These are phyloP conservation scores for Trichoderma sp. DNA, from an alignment of 2,329 filamentous ascomycete species.

Conservation along the genomic window DNA sequence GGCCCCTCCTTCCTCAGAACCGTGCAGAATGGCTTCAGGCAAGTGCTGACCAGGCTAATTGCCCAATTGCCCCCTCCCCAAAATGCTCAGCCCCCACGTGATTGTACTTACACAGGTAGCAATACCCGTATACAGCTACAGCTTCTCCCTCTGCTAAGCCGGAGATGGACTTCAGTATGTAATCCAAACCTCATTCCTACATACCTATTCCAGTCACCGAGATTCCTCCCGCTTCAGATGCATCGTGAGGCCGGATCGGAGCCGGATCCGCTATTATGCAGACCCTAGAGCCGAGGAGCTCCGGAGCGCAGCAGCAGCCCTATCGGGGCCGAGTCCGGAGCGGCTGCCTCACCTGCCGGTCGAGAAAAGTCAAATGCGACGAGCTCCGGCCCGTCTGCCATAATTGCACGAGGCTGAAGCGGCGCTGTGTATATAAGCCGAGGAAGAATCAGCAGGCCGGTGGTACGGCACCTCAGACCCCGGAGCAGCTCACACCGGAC, in stretches of 20 bases:
- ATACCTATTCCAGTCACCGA: not conserved
- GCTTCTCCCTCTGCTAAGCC: not conserved
- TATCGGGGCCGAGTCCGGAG: slow-evolving; percentile 29
- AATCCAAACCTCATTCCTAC: not conserved
- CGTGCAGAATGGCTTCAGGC: not conserved
- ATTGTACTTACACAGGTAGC: not conserved
- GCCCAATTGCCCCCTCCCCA: not conserved
- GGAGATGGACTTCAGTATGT: not conserved
- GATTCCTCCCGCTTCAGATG: not conserved
- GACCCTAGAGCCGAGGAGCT: not conserved
- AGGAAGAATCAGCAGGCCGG: not conserved
- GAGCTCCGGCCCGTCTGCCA: slow-evolving; percentile 24
- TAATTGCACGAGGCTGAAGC: slow-evolving; percentile 25
- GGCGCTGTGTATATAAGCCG: slow-evolving; percentile 24
- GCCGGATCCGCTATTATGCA: not conserved
- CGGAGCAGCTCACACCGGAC: not conserved
- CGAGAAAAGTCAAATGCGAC: slow-evolving; percentile 27
- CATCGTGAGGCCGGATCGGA: not conserved
- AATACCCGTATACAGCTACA: not conserved
- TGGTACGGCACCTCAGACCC: not conserved
- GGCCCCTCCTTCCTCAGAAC: not conserved
- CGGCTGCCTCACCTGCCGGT: slow-evolving; percentile 29
- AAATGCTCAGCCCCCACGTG: not conserved
- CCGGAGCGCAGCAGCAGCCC: not conserved
- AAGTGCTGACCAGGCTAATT: not conserved